phyloP scores from a whole-genome alignment of 164 flowering plant genomes.

The Piper longum region DNA sequence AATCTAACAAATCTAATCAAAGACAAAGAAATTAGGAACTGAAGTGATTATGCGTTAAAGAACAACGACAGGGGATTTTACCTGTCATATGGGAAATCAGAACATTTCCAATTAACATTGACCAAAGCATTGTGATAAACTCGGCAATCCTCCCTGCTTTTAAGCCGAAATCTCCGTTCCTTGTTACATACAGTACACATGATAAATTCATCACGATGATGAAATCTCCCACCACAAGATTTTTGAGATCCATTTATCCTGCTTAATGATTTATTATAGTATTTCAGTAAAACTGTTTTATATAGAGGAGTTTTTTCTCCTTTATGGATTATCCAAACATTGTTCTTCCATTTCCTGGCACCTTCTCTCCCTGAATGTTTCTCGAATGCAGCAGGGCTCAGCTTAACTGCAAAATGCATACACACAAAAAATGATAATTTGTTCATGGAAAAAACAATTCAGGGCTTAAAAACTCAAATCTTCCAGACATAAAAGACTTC shows the following conservation, averaged over 20 bases:
- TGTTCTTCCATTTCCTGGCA: conserved; percentile 76
- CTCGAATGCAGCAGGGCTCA: conserved; percentile 87
- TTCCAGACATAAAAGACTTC: neutral
- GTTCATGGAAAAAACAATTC: neutral
- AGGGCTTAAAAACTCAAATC: neutral
- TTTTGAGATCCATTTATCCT: conserved; percentile 35
- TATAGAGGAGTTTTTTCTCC: conserved; percentile 72
- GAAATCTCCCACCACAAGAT: conserved; percentile 32
- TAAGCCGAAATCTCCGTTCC: conserved; percentile 69
- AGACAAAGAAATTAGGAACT: too few species aligned
- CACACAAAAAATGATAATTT: neutral
- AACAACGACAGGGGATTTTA: conserved; percentile 17
- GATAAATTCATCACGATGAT: conserved; percentile 76
- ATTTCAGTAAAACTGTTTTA: conserved; percentile 64
- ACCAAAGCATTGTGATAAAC: conserved; percentile 63
- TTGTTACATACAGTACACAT: conserved; percentile 52
- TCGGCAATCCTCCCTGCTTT: conserved; percentile 73
- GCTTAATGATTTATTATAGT: conserved; percentile 49
- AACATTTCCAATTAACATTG: conserved; percentile 54
- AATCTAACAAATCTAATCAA: too few species aligned
- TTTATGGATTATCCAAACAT: conserved; percentile 63
- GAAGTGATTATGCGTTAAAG: neutral
- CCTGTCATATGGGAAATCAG: conserved; percentile 60
- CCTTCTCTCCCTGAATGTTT: conserved; percentile 85
- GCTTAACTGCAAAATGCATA: conserved; percentile 33